These are phyloP conservation scores for Clarireedia hainanense DNA, from an alignment of 2,329 filamentous ascomycete genomes.

Conservation along the genomic window DNA sequence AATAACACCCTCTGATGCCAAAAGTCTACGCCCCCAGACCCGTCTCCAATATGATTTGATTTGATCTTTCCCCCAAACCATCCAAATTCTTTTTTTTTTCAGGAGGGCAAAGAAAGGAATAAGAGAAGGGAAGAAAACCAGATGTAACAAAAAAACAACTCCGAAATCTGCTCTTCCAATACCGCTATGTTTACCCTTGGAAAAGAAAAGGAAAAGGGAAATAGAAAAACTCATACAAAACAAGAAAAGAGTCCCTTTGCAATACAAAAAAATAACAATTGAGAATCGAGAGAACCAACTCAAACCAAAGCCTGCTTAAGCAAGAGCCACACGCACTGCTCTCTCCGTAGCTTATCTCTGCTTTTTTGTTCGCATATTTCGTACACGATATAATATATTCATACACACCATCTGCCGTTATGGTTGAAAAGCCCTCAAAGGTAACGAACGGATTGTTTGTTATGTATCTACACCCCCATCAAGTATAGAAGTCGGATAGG, in stretches of 20 bases:
- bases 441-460: neutral
- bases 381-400: slow-evolving; percentile 10
- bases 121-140: neutral
- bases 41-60: too few species aligned
- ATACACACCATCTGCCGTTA: slow-evolving; percentile 3
- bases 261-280: neutral
- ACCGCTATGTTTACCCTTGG: neutral
- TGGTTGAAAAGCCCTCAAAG: slow-evolving; percentile 1
- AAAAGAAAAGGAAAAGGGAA: neutral
- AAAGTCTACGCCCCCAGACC: neutral
- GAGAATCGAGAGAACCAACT: slow-evolving; percentile 1
- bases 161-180: neutral
- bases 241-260: neutral
- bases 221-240: neutral
- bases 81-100: neutral
- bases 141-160: neutral
- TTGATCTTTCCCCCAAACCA: neutral
- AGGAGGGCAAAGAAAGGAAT: neutral
- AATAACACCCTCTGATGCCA: neutral
- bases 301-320: slow-evolving; percentile 8
- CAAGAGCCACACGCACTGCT: neutral
- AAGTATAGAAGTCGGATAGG: neutral
- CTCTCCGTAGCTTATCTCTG: neutral
- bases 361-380: neutral
- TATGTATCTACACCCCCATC: neutral